Base-by-base conservation (phyloP, 2,329 filamentous ascomycete genomes). In the Ciborinia camelliae region DNA sequence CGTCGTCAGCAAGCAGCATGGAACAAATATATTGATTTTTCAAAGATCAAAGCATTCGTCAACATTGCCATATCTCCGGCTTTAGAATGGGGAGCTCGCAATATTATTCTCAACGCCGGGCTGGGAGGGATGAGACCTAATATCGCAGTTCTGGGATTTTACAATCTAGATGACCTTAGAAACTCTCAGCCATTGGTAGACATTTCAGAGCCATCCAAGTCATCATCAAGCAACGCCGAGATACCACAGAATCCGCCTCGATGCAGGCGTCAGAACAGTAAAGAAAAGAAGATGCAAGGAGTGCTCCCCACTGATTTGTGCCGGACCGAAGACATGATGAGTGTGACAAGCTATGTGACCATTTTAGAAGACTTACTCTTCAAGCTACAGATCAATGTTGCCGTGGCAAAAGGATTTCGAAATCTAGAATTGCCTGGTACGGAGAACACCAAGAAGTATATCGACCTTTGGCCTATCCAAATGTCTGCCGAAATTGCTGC, bases 381-480 rank as follows among this genome's bases (percentile, higher is more conserved):
- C 41, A 85, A 87, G 39, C 82, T 94, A 66, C 89, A 90, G 62
- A 87, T 95, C 65, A 96, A 96, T 71, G 90, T 96, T 32, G 92
- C 91, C 1, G 83, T 96, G 47, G 92, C 90, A 0, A 91, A 90
- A 73, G 91, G 91, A 0, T 96, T 96, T 68, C 86, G 91, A 61
- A 78, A 85, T 1, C 79, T 96, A 1, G 90, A 95, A 72, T 84
- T 91, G 0, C 92, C 92, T 0, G 81, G 84, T 26, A 75, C 81
- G 0, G 64, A 71, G 7, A 85, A 88, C 62, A 80, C 79, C 4
- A 94, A 94, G 73, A 90, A 87, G 72, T 94, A 89, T 72, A 91
- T 96, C 67, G 92, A 96, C 72, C 79, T 96, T 5, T 96, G 92
- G 92, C 92, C 92, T 0, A 95, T 96, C 62, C 92, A 96, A 70